phyloP scores from a whole-genome alignment of 1,284 basidiomycete species.

The Neotropicomus parvogracilis region DNA sequence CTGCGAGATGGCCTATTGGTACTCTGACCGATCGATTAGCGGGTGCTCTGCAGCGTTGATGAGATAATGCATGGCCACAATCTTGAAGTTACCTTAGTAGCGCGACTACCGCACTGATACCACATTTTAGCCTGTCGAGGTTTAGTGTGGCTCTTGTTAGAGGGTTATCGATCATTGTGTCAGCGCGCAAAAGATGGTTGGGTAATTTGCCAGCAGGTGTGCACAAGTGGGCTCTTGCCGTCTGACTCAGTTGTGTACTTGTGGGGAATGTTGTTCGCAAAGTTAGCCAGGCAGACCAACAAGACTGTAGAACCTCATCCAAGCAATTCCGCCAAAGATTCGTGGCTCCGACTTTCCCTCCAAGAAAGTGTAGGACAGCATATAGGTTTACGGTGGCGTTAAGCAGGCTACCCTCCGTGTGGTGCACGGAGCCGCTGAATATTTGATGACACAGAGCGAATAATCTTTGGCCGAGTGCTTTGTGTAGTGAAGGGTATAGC shows the following conservation, averaged over 20 bases:
- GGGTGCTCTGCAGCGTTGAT: conserved; percentile 42
- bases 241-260: conserved; percentile 18
- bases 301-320: conserved; percentile 61
- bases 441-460: conserved; percentile 50
- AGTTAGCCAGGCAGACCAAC: conserved; percentile 55
- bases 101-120: conserved; percentile 48
- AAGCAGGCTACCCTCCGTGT: conserved; percentile 42
- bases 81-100: conserved; percentile 45
- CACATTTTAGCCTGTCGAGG: conserved; percentile 56
- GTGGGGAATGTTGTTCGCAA: conserved; percentile 55
- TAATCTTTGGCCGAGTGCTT: conserved; percentile 48
- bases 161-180: conserved; percentile 34
- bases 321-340: conserved; percentile 68
- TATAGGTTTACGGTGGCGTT: conserved; percentile 55
- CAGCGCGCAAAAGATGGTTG: conserved; percentile 9
- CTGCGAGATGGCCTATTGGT: conserved; percentile 62
- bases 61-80: conserved; percentile 1
- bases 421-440: conserved; percentile 52
- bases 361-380: conserved; percentile 59
- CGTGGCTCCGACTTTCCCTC: conserved; percentile 73
- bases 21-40: conserved; percentile 68
- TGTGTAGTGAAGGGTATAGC: conserved; percentile 63
- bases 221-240: conserved; percentile 9
- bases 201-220: conserved; percentile 12
- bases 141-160: conserved; percentile 48